Evolutionary conservation across 2,329 filamentous ascomycete species (phyloP), one percentile per base, ranked within the genome.

Genomic region (Pseudogymnoascus sp.): DNA sequence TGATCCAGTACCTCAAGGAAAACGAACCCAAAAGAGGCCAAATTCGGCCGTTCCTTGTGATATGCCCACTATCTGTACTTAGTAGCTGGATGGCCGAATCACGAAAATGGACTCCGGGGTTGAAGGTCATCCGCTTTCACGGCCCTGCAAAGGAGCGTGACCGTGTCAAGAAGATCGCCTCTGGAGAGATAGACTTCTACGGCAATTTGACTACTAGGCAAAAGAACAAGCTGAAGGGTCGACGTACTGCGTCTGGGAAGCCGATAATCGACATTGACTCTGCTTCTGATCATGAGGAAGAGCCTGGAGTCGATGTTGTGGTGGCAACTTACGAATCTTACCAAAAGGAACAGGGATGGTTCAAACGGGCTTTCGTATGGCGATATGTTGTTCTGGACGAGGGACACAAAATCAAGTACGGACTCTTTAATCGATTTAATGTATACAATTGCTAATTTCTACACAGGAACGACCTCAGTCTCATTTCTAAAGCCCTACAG

Each of bases 351-450:
- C 73, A 78, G 35, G 66, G 66, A 8, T 82, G 80, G 78, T 78
- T 83, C 68, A 78, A 78, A 66, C 75, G 75, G 12, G 75, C 79
- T 0, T 84, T 79, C 44, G 73, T 78, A 0, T 83, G 80, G 80
- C 73, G 75, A 63, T 82, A 80, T 67, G 75, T 78, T n/a, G 77
- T 82, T 1, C 73, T 82, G 2, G 80, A 83, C 59, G 80, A 83
- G 69, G 80, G 80, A 0, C 80, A 82, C 69, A 78, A 78, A 59
- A 79, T 81, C 65, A 47, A 42, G 60, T 64, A 28, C 23, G 33
- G 4, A 21, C 40, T 23, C 6, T 28, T 35, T 35, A 35, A 47
- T 59, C 64, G 63, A 67, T 73, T 31, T 6, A 62, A 35, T 16
- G n/a, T n/a, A 33, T 62, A 2, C 25, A 33, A n/a, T 33, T 35